phyloP scores from a whole-genome alignment of 1,284 basidiomycete species.

The Tilletia horrida region DNA sequence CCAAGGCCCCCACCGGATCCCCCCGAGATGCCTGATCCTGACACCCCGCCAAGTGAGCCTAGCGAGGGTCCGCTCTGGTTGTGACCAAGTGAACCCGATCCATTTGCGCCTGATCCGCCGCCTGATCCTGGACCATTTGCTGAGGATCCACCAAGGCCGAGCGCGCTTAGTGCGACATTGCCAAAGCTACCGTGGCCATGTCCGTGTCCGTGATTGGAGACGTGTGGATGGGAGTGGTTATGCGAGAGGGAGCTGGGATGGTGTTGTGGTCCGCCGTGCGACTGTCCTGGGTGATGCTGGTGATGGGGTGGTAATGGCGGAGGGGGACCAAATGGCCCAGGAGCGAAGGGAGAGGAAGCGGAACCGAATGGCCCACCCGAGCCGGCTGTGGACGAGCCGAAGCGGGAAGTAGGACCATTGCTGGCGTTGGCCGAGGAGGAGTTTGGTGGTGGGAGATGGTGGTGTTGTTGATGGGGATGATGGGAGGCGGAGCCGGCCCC shows the following conservation, averaged over 20 bases:
- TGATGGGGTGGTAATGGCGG: conserved; percentile 1
- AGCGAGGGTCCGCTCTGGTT: conserved; percentile 5
- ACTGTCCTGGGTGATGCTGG: conserved; percentile 11
- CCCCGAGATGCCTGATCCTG: background rate
- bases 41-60: background rate
- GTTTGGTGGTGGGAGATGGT: conserved; percentile 6
- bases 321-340: conserved; percentile 1
- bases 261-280: conserved; percentile 9
- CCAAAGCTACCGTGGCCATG: conserved; percentile 11
- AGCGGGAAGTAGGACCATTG: background rate
- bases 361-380: conserved; percentile 6
- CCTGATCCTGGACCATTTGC: background rate
- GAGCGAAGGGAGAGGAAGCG: conserved; percentile 11
- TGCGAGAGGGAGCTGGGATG: background rate
- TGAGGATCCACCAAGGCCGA: conserved; percentile 8
- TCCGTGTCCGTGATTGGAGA: background rate
- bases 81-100: background rate
- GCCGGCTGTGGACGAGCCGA: no score
- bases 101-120: background rate
- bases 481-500: conserved; percentile 3
- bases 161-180: conserved; percentile 1
- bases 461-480: background rate
- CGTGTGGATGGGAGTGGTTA: conserved; percentile 10
- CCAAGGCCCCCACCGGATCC: background rate
- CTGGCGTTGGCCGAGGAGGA: background rate